Conservation (phyloP, 257 asterid species). For the Petunia axillaris region DNA sequence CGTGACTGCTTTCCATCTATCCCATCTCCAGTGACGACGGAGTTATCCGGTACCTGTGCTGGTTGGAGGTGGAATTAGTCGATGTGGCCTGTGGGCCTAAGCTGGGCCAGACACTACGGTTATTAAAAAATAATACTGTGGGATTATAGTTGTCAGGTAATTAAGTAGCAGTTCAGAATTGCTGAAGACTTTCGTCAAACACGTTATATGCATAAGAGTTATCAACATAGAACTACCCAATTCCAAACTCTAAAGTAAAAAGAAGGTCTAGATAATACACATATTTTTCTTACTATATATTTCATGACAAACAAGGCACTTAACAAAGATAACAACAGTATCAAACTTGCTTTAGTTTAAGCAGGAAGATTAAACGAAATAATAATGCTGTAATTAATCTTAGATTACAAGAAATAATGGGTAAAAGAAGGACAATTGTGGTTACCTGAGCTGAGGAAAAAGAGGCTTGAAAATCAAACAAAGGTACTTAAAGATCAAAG, state of each 20-base stretch:
- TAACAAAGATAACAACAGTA: not conserved
- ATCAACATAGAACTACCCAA: not conserved
- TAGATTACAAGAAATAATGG: not conserved
- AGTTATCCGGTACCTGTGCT: too few relatives aligned
- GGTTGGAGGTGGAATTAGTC: too few relatives aligned
- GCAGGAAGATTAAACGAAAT: not conserved
- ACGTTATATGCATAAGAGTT: not conserved
- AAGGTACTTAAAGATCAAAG: too few relatives aligned
- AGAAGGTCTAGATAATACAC: not conserved
- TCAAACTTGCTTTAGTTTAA: not conserved
- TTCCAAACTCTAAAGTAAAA: not conserved
- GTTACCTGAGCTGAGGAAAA: conserved; percentile 10
- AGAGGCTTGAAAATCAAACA: not conserved
- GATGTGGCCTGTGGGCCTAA: too few relatives aligned
- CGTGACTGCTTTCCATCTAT: too few relatives aligned
- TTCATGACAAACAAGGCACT: not conserved
- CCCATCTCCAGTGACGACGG: too few relatives aligned
- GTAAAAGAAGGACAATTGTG: not conserved
- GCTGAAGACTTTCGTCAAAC: not conserved
- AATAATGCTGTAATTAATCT: not conserved
- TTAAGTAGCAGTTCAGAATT: conserved; percentile 1
- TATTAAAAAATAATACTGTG: not conserved
- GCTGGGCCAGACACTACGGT: too few relatives aligned
- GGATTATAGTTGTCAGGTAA: not conserved
- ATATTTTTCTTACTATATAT: not conserved